Conservation (phyloP, 805 yeast genomes). For the Kuraishia ogatae region DNA sequence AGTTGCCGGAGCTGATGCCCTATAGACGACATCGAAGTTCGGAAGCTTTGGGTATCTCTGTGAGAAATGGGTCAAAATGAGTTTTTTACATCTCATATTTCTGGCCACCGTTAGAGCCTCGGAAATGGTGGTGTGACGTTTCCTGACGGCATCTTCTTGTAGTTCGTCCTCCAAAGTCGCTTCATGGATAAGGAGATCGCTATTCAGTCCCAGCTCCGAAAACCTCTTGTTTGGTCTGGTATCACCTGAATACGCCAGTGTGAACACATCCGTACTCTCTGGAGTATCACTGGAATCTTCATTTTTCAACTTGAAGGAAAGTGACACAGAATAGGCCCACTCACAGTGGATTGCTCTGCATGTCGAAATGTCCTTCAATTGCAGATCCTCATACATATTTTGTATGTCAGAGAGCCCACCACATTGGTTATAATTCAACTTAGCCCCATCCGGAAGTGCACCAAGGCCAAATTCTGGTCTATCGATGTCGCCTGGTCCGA, state of each 20-base stretch:
- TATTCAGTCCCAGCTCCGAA: constrained; percentile 47
- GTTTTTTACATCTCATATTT: constrained; percentile 61
- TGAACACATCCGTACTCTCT: constrained; percentile 31
- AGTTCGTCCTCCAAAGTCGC: constrained; percentile 83
- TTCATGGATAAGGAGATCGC: constrained; percentile 84
- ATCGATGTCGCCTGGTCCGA: not conserved
- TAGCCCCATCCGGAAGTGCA: not conserved
- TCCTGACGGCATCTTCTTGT: constrained; percentile 66
- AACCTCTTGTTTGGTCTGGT: constrained; percentile 74
- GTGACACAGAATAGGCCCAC: constrained; percentile 63
- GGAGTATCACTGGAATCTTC: not conserved
- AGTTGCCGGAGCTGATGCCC: not conserved
- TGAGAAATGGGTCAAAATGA: constrained; percentile 85
- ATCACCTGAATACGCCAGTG: constrained; percentile 88
- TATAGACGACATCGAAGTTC: constrained; percentile 15
- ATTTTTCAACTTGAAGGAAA: constrained; percentile 27
- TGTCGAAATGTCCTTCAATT: constrained; percentile 22
- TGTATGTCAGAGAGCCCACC: not conserved
- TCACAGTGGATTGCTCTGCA: constrained; percentile 82
- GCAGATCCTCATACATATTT: not conserved
- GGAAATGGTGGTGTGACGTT: constrained; percentile 80
- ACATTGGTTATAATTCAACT: not conserved
- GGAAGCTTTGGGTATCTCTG: constrained; percentile 68
- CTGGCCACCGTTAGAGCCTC: constrained; percentile 73
- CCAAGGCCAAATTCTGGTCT: not conserved